These are phyloP conservation scores for Fusarium fujikuroi DNA, from an alignment of 2,329 filamentous ascomycete species.

Conservation along the genomic window DNA sequence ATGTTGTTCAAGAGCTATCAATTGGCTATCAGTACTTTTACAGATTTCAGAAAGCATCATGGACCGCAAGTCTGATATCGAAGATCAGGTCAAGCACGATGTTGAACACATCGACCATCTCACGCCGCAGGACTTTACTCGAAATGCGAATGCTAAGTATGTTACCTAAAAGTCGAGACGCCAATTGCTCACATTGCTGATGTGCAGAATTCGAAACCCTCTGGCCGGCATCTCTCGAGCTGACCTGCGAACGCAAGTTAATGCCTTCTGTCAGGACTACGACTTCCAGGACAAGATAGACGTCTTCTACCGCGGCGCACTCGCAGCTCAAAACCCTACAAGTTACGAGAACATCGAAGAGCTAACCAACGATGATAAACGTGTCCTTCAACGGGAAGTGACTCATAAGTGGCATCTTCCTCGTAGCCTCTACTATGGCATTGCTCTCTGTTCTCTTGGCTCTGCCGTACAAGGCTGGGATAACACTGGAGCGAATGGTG, in stretches of 20 bases:
- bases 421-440: slow-evolving; percentile 41
- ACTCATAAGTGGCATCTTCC: slow-evolving; percentile 47
- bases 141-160: slow-evolving; percentile 49
- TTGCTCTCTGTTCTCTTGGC: slow-evolving; percentile 46
- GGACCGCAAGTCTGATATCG: slow-evolving; percentile 28
- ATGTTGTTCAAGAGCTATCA: background rate
- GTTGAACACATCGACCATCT: slow-evolving; percentile 35
- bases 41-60: background rate
- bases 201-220: slow-evolving; percentile 43
- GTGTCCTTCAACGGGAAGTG: slow-evolving; percentile 37
- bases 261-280: slow-evolving; percentile 43
- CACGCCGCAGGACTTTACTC: slow-evolving; percentile 37
- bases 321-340: slow-evolving; percentile 43
- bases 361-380: slow-evolving; percentile 41
- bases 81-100: slow-evolving; percentile 30
- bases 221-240: slow-evolving; percentile 39
- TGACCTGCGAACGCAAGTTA: slow-evolving; percentile 37
- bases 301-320: slow-evolving; percentile 44
- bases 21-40: background rate
- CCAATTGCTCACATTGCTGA: background rate
- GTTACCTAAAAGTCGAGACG: background rate
- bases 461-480: slow-evolving; percentile 56
- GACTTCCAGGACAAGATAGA: slow-evolving; percentile 43
- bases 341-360: slow-evolving; percentile 38
- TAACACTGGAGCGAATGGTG: slow-evolving; percentile 54